Evolutionary conservation across 2,329 filamentous ascomycete genomes (phyloP).

Genomic region (Scedosporium boydii): DNA sequence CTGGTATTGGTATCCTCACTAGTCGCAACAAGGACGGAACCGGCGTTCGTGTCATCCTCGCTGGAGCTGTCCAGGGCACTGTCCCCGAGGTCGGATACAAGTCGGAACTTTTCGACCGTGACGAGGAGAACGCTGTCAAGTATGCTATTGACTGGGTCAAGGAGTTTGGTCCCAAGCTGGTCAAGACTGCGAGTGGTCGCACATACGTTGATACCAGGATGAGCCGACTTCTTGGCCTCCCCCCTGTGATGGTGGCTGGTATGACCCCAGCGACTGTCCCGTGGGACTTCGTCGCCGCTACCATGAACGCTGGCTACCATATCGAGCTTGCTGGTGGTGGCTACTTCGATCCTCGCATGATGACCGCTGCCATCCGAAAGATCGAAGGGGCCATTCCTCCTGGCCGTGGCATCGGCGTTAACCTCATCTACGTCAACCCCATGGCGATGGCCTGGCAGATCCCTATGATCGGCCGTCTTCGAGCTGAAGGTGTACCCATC

Average conservation of each 20-base stretch:
- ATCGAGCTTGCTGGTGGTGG: slow-evolving; percentile 85
- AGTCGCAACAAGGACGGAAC: slow-evolving; percentile 99
- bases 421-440: slow-evolving; percentile 86
- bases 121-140: slow-evolving; percentile 88
- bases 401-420: slow-evolving; percentile 80
- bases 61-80: slow-evolving; percentile 84
- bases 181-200: slow-evolving; percentile 80
- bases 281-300: slow-evolving; percentile 85
- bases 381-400: slow-evolving; percentile 78
- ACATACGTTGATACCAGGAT: slow-evolving; percentile 97
- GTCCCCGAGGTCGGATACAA: slow-evolving; percentile 93
- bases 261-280: slow-evolving; percentile 89
- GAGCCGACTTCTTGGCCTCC: slow-evolving; percentile 74
- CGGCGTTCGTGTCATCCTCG: slow-evolving; percentile 90
- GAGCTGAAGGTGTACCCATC: slow-evolving; percentile 79
- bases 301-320: slow-evolving; percentile 92
- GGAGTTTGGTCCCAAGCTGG: slow-evolving; percentile 85
- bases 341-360: slow-evolving; percentile 73
- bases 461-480: slow-evolving; percentile 68
- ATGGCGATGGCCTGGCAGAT: slow-evolving; percentile 90
- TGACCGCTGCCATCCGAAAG: slow-evolving; percentile 75
- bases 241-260: slow-evolving; percentile 82
- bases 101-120: slow-evolving; percentile 92
- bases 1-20: slow-evolving; percentile 87
- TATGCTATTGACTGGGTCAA: slow-evolving; percentile 97